A percentile compares a stretch with the other conserved stretches of the same genome.
phyloP scores from a whole-genome alignment of 1,284 basidiomycete species.

The Xerocomus minutiporus region DNA sequence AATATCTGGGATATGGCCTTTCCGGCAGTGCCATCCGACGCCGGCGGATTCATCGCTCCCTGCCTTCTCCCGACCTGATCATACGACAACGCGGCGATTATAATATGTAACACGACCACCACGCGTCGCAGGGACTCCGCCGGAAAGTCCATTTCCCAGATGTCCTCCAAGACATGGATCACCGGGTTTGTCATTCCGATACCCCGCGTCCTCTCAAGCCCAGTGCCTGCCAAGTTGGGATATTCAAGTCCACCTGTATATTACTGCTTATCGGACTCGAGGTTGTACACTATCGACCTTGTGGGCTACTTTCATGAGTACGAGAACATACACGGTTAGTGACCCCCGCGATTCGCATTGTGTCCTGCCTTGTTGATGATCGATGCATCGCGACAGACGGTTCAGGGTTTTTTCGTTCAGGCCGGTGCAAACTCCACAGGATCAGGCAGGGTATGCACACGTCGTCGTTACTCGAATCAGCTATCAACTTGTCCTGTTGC shows the following conservation, averaged over 20 bases:
- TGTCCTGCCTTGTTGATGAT: background rate
- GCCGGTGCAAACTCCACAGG: background rate
- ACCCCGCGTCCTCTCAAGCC: too few relatives aligned
- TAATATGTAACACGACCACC: too few relatives aligned
- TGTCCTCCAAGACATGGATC: background rate
- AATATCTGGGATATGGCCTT: background rate
- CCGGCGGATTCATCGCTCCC: too few relatives aligned
- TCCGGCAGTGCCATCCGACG: too few relatives aligned
- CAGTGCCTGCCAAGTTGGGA: too few relatives aligned
- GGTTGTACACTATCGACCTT: background rate
- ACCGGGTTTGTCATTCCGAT: too few relatives aligned
- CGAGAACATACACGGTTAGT: conserved; percentile 16
- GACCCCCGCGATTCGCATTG: background rate
- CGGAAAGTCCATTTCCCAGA: background rate
- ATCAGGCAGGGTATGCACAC: conserved; percentile 20
- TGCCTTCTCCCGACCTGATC: too few relatives aligned
- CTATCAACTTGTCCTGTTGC: background rate
- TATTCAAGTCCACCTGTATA: too few relatives aligned
- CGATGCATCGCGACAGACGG: conserved; percentile 8
- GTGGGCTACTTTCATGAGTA: conserved; percentile 1
- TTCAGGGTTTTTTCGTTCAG: conserved; percentile 22
- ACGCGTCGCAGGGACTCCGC: background rate
- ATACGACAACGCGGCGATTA: too few relatives aligned
- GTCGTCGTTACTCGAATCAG: background rate
- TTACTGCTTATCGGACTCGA: background rate